These are phyloP conservation scores for Aspergillus tubingensis DNA, from an alignment of 2,329 filamentous ascomycete species.

Conservation along the genomic window DNA sequence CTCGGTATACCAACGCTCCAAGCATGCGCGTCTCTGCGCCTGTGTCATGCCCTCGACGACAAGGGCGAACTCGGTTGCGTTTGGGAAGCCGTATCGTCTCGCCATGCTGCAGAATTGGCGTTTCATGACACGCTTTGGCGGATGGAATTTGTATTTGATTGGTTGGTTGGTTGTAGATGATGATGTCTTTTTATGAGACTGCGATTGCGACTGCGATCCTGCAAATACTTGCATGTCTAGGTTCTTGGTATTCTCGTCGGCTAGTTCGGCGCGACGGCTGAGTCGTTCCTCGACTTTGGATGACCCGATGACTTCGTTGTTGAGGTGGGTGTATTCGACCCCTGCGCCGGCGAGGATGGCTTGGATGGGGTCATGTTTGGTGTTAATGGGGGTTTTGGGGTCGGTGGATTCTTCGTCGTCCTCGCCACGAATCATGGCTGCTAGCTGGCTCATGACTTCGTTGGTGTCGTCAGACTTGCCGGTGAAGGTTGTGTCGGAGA, in stretches of 20 bases:
- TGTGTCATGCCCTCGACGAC: slow-evolving; percentile 90
- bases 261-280: slow-evolving; percentile 69
- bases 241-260: slow-evolving; percentile 33
- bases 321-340: slow-evolving; percentile 94
- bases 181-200: not conserved
- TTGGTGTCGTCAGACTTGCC: slow-evolving; percentile 44
- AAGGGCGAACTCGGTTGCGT: slow-evolving; percentile 80
- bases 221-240: slow-evolving; percentile 36
- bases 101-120: slow-evolving; percentile 94
- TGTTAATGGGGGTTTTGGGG: slow-evolving; percentile 31
- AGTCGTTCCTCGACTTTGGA: slow-evolving; percentile 89
- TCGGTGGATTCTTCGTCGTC: slow-evolving; percentile 22
- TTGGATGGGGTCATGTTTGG: slow-evolving; percentile 71
- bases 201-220: slow-evolving; percentile 20
- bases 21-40: slow-evolving; percentile 72
- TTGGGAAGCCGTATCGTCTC: slow-evolving; percentile 71
- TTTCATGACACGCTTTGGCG: slow-evolving; percentile 70
- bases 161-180: slow-evolving; percentile 36
- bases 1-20: slow-evolving; percentile 77
- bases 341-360: slow-evolving; percentile 86
- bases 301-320: slow-evolving; percentile 89
- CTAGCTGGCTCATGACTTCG: slow-evolving; percentile 72
- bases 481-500: slow-evolving; percentile 42
- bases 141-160: slow-evolving; percentile 66
- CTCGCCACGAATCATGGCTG: slow-evolving; percentile 58